Evolutionary conservation across 176 grass and related monocot species (phyloP).

Genomic region (Lolium perenne): DNA sequence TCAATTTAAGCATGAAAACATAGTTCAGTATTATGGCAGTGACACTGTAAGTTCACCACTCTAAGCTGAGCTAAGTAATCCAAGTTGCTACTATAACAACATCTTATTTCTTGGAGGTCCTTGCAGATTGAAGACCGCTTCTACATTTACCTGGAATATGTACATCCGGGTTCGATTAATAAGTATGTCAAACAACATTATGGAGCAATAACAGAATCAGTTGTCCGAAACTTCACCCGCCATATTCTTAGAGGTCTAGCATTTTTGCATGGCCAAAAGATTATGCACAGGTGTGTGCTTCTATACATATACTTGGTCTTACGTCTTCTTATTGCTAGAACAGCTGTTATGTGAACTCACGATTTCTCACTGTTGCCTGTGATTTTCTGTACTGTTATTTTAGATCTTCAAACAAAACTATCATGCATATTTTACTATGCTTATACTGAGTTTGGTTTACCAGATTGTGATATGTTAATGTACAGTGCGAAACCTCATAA

Average conservation of each 20-base stretch:
- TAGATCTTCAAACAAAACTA: slow-evolving; percentile 34
- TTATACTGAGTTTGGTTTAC: slow-evolving; percentile 19
- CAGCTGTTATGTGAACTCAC: slow-evolving; percentile 24
- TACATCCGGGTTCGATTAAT: slow-evolving; percentile 97
- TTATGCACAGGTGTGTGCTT: slow-evolving; percentile 58
- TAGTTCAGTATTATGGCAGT: slow-evolving; percentile 96
- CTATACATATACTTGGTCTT: slow-evolving; percentile 22
- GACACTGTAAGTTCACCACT: slow-evolving; percentile 74
- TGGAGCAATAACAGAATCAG: slow-evolving; percentile 94
- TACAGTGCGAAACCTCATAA: background rate
- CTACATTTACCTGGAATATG: slow-evolving; percentile 97
- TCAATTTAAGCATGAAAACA: slow-evolving; percentile 92
- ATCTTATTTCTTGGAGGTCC: slow-evolving; percentile 43
- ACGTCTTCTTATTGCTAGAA: slow-evolving; percentile 33
- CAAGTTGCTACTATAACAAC: background rate
- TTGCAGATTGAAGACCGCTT: slow-evolving; percentile 73
- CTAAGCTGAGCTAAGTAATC: slow-evolving; percentile 8
- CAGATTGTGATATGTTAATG: slow-evolving; percentile 1
- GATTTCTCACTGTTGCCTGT: background rate
- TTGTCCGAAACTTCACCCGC: slow-evolving; percentile 92
- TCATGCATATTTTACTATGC: slow-evolving; percentile 8
- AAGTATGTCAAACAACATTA: slow-evolving; percentile 90
- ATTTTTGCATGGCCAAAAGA: slow-evolving; percentile 94
- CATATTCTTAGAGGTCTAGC: slow-evolving; percentile 92
- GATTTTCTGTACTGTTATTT: slow-evolving; percentile 12